Base-by-base conservation (phyloP, 768 basidiomycete species). In the Auriscalpium orientale region DNA sequence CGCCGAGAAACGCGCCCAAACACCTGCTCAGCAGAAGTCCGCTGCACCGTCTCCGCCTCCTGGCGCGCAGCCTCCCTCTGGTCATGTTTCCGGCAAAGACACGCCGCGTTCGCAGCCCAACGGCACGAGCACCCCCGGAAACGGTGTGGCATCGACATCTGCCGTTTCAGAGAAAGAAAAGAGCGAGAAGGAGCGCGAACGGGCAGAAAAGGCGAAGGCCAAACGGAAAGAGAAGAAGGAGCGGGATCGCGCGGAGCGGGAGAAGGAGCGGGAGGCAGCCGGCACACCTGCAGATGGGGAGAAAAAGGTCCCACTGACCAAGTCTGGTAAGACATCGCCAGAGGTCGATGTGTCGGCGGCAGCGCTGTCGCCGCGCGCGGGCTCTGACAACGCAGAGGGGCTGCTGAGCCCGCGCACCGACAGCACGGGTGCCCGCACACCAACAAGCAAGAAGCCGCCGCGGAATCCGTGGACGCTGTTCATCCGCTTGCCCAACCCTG, bases 391-490 rank as follows among this genome's bases (percentile, higher is more conserved):
- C 20, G 28, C 46, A 16, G 53, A 85, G 53, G 21, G 82, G 67
- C 81, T 82, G 15, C 71, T 73, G 15, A 78, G 61, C 54, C 61
- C 61, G 16, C 59, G 59, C 13, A 62, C 80, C 28, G 84, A 83
- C 53, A 62, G 76, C 72, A 81, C 81, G 35, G 87, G 88, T 9
- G 72, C 75, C 21, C 79, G 89, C 54, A 91, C 91, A 28, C 91
- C 91, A 18, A 88, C 83, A 53, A 78, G 78, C 37, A 76, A 77
- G 48, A 79, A 81, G 55, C 79, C 81, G 0, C 73, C 79, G 33
- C 77, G 88, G 43, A 82, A 89, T 68, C 89, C 91, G 6, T 91
- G 85, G 85, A 94, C 91, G 8, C 78, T 93, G 51, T 93, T 90
- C 70, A 82, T 94, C 78, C 82, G 85, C 59, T 76, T 86, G 72